Evolutionary conservation across 2,329 filamentous ascomycete species (phyloP), one percentile per base, ranked within the genome.

Genomic region (Xylaria sp.): DNA sequence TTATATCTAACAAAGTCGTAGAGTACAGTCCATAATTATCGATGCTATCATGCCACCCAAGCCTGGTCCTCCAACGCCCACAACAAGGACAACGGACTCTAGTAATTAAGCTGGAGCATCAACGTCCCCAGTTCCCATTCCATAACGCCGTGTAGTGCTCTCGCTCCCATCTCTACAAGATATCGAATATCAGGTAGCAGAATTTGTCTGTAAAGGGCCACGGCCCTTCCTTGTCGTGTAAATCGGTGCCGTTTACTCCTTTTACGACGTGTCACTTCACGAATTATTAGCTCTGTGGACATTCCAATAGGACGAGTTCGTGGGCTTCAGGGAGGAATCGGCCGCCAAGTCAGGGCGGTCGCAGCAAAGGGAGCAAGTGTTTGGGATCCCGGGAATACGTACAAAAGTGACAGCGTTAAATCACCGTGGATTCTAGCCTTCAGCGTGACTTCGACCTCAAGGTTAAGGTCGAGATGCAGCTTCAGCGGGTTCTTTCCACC

Each of bases 351-450:
- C n/a, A n/a, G n/a, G n/a, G n/a, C n/a, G n/a, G n/a, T n/a, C n/a
- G n/a, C n/a, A n/a, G n/a, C n/a, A n/a, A n/a, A n/a, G n/a, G n/a
- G n/a, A n/a, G n/a, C n/a, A n/a, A n/a, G n/a, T n/a, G n/a, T n/a
- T n/a, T n/a, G n/a, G n/a, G n/a, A n/a, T n/a, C n/a, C n/a, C n/a
- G 40, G 44, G 19, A 43, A 44, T 35, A 65, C 66, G 25, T 67
- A 68, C 66, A 68, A 66, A 27, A 68, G 65, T 7, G 66, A 57
- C 4, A 68, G 77, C 33, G 91, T 93, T 66, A 96, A 78, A 78
- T 96, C 92, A 72, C 92, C 92, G 70, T 93, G 88, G 67, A 95
- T 93, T 76, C 89, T 89, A 19, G 91, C 91, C 82, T 95, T 95
- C 63, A 95, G 83, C 70, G 92, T 89, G 64, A 95, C 91, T 76